phyloP scores from a whole-genome alignment of 2,329 filamentous ascomycete genomes.

The Colletotrichum salicis region DNA sequence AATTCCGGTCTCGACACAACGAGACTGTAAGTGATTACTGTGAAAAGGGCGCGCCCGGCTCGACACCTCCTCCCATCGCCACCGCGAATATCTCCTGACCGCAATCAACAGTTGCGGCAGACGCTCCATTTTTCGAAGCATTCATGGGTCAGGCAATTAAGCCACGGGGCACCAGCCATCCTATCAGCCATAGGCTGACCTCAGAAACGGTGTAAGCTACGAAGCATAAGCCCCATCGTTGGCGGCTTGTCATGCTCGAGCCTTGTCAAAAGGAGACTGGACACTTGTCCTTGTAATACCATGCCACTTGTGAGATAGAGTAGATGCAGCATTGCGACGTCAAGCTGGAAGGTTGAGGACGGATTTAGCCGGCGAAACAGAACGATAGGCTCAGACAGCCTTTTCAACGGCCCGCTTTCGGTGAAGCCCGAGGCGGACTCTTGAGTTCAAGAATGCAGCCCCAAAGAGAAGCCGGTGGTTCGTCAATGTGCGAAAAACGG shows the following conservation, averaged over 20 bases:
- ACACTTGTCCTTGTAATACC: background rate
- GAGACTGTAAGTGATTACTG: background rate
- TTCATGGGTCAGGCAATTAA: background rate
- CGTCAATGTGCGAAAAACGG: background rate
- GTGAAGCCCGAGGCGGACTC: background rate
- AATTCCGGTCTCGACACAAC: background rate
- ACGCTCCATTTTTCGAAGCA: background rate
- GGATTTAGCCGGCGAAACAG: no score
- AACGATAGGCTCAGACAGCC: background rate
- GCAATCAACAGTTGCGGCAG: background rate
- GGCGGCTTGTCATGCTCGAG: background rate
- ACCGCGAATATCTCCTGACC: background rate
- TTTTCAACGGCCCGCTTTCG: background rate
- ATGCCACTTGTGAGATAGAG: background rate
- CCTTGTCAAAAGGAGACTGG: background rate
- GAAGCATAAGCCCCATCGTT: background rate
- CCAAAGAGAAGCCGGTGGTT: background rate
- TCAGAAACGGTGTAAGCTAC: background rate
- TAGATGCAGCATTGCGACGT: background rate
- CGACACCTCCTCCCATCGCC: background rate
- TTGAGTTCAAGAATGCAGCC: background rate
- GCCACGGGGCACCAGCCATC: background rate
- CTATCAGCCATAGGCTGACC: background rate
- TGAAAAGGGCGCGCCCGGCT: background rate
- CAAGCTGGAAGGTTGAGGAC: background rate